Conservation (phyloP, 106 monocot species). For the Hemerocallis citrina region DNA sequence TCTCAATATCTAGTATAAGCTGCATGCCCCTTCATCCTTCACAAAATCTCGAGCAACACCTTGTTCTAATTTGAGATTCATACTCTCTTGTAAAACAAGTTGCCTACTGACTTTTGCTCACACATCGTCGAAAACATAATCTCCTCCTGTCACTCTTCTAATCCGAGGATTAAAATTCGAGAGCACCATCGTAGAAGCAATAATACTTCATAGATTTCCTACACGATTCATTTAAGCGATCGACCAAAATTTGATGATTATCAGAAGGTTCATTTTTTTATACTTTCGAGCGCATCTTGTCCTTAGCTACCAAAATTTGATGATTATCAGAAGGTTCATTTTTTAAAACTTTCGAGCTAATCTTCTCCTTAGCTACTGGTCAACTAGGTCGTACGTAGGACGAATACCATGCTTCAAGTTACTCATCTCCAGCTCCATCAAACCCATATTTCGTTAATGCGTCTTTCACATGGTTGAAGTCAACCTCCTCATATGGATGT, state of each 20-base stretch:
- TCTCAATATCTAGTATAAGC: conserved; percentile 33
- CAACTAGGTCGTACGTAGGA: conserved; percentile 22
- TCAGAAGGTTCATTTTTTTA: not conserved
- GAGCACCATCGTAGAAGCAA: conserved; percentile 18
- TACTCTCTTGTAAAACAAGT: conserved; percentile 16
- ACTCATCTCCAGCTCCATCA: conserved; percentile 4
- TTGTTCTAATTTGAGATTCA: conserved; percentile 7
- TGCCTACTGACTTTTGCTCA: conserved; percentile 45
- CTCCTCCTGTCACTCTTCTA: conserved; percentile 29
- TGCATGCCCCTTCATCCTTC: conserved; percentile 58
- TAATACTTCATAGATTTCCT: conserved; percentile 39
- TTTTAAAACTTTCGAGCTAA: not conserved
- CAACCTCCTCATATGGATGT: conserved; percentile 16
- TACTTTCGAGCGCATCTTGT: not conserved
- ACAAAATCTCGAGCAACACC: conserved; percentile 22
- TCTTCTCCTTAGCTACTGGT: conserved; percentile 10
- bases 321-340: conserved; percentile 8
- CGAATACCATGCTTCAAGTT: conserved; percentile 19
- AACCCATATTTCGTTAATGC: conserved; percentile 44
- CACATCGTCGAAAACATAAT: conserved; percentile 47
- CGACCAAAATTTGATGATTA: conserved; percentile 45
- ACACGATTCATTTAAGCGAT: conserved; percentile 59
- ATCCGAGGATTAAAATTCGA: conserved; percentile 8
- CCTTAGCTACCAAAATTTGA: conserved; percentile 25
- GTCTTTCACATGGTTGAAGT: conserved; percentile 43